Conservation (phyloP, 306 rosid genomes). For the Echinosophora koreensis region DNA sequence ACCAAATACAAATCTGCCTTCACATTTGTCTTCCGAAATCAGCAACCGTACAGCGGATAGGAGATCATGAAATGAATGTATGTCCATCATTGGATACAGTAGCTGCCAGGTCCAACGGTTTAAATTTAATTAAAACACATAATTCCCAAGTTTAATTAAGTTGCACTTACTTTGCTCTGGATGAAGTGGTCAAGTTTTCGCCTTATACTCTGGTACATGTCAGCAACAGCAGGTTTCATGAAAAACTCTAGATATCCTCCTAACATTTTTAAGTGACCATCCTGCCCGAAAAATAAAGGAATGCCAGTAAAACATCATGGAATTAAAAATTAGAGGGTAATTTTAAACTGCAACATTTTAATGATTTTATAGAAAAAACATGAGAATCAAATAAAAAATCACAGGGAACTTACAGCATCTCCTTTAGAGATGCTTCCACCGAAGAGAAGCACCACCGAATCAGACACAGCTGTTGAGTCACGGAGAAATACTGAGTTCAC, state of each 20-base stretch:
- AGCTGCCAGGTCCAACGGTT: slow-evolving; percentile 62
- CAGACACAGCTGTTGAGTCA: slow-evolving; percentile 93
- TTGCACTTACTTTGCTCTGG: slow-evolving; percentile 77
- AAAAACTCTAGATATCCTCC: slow-evolving; percentile 95
- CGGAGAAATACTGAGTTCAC: slow-evolving; percentile 98
- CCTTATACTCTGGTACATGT: slow-evolving; percentile 70
- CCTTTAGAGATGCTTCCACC: slow-evolving; percentile 88
- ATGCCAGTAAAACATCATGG: slow-evolving; percentile 22
- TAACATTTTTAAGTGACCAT: slow-evolving; percentile 90
- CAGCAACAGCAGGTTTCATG: slow-evolving; percentile 81
- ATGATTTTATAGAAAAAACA: slow-evolving; percentile 6
- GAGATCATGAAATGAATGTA: slow-evolving; percentile 70
- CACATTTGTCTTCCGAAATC: slow-evolving; percentile 66
- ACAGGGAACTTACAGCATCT: slow-evolving; percentile 63
- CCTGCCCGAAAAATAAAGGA: slow-evolving; percentile 60
- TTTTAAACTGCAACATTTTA: slow-evolving; percentile 1
- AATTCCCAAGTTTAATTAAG: neutral
- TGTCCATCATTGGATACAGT: slow-evolving; percentile 74
- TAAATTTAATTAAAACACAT: slow-evolving; percentile 17
- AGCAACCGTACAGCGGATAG: slow-evolving; percentile 79
- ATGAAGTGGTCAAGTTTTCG: slow-evolving; percentile 81
- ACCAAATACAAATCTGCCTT: slow-evolving; percentile 81
- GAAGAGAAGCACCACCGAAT: slow-evolving; percentile 83
- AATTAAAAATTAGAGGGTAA: slow-evolving; percentile 26
- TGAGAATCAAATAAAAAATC: slow-evolving; percentile 27